phyloP scores from a whole-genome alignment of 1,284 basidiomycete genomes.

The Cryptococcus jaspeensis region DNA sequence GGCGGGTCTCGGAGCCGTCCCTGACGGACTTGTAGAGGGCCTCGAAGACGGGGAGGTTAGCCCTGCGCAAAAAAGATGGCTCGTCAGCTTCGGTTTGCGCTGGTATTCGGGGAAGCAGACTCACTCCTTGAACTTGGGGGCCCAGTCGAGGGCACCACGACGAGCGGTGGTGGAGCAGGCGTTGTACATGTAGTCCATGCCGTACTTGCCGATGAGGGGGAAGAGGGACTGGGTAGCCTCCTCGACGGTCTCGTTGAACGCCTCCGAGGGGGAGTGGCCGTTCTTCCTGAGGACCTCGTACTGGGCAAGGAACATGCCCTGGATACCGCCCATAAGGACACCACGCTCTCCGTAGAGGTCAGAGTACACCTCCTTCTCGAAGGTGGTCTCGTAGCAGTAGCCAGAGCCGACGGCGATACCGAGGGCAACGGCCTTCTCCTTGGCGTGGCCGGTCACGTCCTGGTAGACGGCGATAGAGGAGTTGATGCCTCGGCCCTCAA shows the following conservation, averaged over 20 bases:
- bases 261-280: conserved; percentile 96
- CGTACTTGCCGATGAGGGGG: conserved; percentile 92
- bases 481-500: conserved; percentile 82
- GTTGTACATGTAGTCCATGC: conserved; percentile 99
- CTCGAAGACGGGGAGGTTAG: conserved; percentile 92
- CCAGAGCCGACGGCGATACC: conserved; percentile 95
- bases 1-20: conserved; percentile 95
- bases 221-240: conserved; percentile 98
- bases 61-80: conserved; percentile 52
- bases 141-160: conserved; percentile 98
- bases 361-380: conserved; percentile 99
- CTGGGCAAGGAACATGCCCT: conserved; percentile 97
- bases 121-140: conserved; percentile 82
- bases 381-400: conserved; percentile 83
- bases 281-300: conserved; percentile 99
- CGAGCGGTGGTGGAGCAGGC: conserved; percentile 99
- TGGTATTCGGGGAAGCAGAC: conserved; percentile 7
- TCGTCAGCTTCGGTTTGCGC: neutral
- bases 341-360: conserved; percentile 99
- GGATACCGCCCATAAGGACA: conserved; percentile 99
- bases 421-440: conserved; percentile 94
- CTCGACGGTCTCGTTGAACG: conserved; percentile 99
- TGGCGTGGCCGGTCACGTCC: conserved; percentile 95
- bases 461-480: conserved; percentile 57
- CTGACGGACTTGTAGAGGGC: conserved; percentile 87